These are phyloP conservation scores for Psilocybe azurescens DNA, from an alignment of 768 basidiomycete species.

Conservation along the genomic window DNA sequence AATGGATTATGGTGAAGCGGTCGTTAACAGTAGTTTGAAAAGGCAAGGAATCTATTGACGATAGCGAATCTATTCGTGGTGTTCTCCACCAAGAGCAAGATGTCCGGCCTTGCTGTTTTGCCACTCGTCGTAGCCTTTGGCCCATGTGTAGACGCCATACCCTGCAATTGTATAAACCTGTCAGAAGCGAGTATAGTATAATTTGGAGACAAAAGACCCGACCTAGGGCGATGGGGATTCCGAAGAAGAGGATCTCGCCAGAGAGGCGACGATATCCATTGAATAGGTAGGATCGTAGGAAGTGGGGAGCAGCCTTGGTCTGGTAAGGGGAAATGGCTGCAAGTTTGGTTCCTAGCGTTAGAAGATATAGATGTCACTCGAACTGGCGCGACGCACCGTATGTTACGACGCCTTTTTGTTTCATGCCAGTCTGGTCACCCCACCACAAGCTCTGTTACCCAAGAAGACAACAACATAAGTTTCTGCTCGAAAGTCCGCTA, in stretches of 20 bases:
- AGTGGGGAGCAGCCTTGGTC: constrained; percentile 72
- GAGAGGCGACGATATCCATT: constrained; percentile 84
- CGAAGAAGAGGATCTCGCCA: constrained; percentile 77
- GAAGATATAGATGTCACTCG: background rate
- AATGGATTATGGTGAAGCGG: background rate
- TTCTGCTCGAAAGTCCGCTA: background rate
- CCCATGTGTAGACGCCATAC: constrained; percentile 82
- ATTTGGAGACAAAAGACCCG: constrained; percentile 29
- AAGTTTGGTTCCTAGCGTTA: background rate
- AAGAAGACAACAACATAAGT: constrained; percentile 6
- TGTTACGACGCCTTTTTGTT: constrained; percentile 74
- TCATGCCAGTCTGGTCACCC: constrained; percentile 72
- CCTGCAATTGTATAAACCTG: constrained; percentile 46
- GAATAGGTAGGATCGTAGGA: constrained; percentile 79
- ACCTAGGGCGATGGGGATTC: constrained; percentile 81
- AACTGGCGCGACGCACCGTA: constrained; percentile 71
- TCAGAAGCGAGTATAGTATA: background rate
- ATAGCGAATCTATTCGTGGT: constrained; percentile 36
- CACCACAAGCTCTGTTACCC: constrained; percentile 81
- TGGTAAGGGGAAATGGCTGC: constrained; percentile 86
- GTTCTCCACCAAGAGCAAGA: constrained; percentile 45
- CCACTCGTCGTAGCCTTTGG: constrained; percentile 66
- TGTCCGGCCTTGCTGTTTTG: constrained; percentile 86
- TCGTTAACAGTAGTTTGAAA: background rate
- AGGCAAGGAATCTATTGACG: constrained; percentile 20